Conservation (phyloP, 2,329 filamentous ascomycete genomes). For the Scytalidium sp. region DNA sequence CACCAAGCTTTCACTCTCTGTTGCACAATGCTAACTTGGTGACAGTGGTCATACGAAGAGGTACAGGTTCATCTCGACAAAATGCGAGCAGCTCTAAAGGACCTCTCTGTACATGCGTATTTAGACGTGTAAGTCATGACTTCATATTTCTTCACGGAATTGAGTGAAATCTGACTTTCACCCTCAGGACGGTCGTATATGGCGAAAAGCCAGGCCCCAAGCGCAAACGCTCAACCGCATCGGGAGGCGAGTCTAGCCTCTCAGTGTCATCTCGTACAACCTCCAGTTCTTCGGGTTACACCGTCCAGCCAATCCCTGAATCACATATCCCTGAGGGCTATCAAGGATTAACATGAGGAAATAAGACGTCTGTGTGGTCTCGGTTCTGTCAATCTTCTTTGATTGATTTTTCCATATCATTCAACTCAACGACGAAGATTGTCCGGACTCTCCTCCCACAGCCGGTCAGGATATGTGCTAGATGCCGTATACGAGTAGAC, state of each 20-base stretch:
- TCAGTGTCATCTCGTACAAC: neutral
- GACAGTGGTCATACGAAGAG: slow-evolving; percentile 16
- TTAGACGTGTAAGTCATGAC: slow-evolving; percentile 13
- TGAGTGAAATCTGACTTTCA: too few species aligned
- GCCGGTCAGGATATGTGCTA: too few species aligned
- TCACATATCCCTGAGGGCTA: neutral
- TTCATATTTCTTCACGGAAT: too few species aligned
- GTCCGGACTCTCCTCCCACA: too few species aligned
- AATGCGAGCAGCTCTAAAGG: slow-evolving; percentile 16
- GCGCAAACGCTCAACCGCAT: neutral
- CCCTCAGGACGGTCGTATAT: neutral
- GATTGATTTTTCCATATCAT: too few species aligned
- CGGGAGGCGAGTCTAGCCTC: neutral
- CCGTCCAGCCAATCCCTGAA: neutral
- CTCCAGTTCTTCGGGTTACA: neutral
- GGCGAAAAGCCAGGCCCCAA: neutral
- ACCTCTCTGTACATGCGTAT: slow-evolving; percentile 16
- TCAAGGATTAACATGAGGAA: slow-evolving; percentile 7
- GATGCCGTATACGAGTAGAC: too few species aligned
- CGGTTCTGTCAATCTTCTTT: too few species aligned
- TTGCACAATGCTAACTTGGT: neutral
- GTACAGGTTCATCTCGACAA: slow-evolving; percentile 13
- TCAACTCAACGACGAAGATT: too few species aligned
- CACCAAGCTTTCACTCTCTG: neutral
- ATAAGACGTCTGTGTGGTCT: slow-evolving; percentile 13